A percentile compares a stretch with the other conserved stretches of the same genome.
Evolutionary conservation across 371 early-diverging fungal species (phyloP).

Genomic region (Mortierella sp.): DNA sequence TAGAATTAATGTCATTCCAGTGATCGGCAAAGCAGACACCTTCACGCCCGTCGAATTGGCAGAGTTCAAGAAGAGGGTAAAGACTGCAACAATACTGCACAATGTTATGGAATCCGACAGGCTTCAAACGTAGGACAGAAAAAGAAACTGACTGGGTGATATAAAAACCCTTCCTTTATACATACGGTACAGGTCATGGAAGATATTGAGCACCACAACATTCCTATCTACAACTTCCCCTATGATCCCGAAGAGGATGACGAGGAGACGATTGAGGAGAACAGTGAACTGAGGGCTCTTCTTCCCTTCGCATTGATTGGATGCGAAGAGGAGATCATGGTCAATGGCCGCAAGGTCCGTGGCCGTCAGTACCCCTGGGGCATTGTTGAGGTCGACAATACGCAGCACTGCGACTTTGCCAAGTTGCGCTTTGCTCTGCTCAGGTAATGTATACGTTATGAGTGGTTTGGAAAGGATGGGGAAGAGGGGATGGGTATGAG

Average conservation of each 20-base stretch:
- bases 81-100: neutral
- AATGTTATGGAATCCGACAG: too few relatives aligned
- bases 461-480: too few relatives aligned
- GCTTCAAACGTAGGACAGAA: too few relatives aligned
- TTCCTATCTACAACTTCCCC: conserved; percentile 92
- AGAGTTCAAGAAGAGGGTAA: conserved; percentile 85
- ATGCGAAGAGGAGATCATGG: conserved; percentile 90
- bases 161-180: too few relatives aligned
- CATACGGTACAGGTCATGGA: conserved; percentile 89
- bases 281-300: conserved; percentile 90
- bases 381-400: conserved; percentile 93
- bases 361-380: conserved; percentile 99
- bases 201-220: conserved; percentile 91
- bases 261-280: conserved; percentile 96
- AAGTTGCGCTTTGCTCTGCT: conserved; percentile 90
- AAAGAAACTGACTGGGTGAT: too few relatives aligned
- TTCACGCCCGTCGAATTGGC: conserved; percentile 80
- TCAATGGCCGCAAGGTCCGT: conserved; percentile 86
- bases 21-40: conserved; percentile 85
- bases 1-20: conserved; percentile 96
- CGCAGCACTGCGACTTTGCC: conserved; percentile 97
- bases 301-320: conserved; percentile 98
- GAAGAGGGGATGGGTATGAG: too few relatives aligned
- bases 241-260: conserved; percentile 84
- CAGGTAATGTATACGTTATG: too few relatives aligned